Evolutionary conservation across 371 early-diverging fungal species (phyloP).

Genomic region (Mucor saturninus): DNA sequence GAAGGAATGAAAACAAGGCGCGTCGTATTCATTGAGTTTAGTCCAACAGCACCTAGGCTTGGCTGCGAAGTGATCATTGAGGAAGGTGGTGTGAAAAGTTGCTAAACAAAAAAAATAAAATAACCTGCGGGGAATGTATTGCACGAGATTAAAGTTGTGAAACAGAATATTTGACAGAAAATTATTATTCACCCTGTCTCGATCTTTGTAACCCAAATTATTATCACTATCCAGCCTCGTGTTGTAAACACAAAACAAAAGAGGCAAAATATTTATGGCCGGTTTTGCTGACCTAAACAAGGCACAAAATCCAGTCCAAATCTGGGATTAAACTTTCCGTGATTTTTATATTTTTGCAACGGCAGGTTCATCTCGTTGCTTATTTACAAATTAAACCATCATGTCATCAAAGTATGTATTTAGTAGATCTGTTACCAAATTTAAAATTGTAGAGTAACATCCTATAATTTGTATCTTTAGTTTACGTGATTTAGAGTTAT

Average conservation of each 20-base stretch:
- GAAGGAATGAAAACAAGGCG: constrained; percentile 35
- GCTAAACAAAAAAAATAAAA: background rate
- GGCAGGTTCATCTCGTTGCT: no score
- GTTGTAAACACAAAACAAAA: no score
- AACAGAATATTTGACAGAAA: no score
- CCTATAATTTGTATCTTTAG: background rate
- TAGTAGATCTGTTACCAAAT: background rate
- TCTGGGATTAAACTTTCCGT: no score
- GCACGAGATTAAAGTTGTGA: background rate
- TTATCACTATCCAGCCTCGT: no score
- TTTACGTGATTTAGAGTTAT: constrained; percentile 22
- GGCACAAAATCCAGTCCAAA: no score
- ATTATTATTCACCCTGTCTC: no score
- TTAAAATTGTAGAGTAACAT: background rate
- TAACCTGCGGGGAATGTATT: background rate
- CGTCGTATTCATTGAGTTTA: constrained; percentile 49
- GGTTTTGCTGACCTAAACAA: no score
- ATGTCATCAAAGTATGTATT: constrained; percentile 3
- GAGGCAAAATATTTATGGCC: no score
- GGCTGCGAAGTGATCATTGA: constrained; percentile 45
- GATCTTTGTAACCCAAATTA: no score
- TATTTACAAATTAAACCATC: no score
- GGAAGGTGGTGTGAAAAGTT: constrained; percentile 26
- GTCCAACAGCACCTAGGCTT: constrained; percentile 32
- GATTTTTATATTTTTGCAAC: no score